Evolutionary conservation across 2,329 filamentous ascomycete genomes (phyloP).

Genomic region (Pseudofabraea citricarpa): DNA sequence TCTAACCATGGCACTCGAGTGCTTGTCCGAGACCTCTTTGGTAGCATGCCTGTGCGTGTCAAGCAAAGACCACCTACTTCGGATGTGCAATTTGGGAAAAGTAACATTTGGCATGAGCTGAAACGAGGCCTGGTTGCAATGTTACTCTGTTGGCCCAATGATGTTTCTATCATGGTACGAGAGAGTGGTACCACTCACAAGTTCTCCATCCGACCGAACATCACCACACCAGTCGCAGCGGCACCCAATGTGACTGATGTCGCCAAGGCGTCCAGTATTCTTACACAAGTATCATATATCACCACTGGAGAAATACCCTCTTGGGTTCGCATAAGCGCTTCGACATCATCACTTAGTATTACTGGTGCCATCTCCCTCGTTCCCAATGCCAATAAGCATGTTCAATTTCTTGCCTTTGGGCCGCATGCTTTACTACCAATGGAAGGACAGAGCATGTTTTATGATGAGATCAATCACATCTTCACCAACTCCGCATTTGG

Average conservation of each 20-base stretch:
- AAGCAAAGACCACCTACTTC: slow-evolving; percentile 64
- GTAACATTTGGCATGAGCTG: slow-evolving; percentile 54
- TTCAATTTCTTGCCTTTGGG: slow-evolving; percentile 80
- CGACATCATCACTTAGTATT: slow-evolving; percentile 55
- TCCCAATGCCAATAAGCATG: slow-evolving; percentile 65
- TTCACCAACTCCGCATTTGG: slow-evolving; percentile 79
- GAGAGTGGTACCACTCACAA: slow-evolving; percentile 34
- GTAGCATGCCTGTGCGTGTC: slow-evolving; percentile 83
- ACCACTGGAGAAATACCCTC: slow-evolving; percentile 43
- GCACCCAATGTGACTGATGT: slow-evolving; percentile 6
- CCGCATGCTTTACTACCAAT: slow-evolving; percentile 58
- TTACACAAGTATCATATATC: slow-evolving; percentile 63
- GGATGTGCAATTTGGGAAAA: slow-evolving; percentile 41
- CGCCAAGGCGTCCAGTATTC: slow-evolving; percentile 40
- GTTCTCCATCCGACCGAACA: slow-evolving; percentile 18
- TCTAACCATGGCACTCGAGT: slow-evolving; percentile 70
- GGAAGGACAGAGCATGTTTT: slow-evolving; percentile 59
- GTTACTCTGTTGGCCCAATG: slow-evolving; percentile 62
- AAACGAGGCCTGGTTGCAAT: slow-evolving; percentile 49
- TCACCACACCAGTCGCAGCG: not conserved
- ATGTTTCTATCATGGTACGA: slow-evolving; percentile 52
- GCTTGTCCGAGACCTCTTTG: slow-evolving; percentile 76
- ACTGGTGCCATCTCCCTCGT: slow-evolving; percentile 66
- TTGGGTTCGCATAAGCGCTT: slow-evolving; percentile 71
- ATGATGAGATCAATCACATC: slow-evolving; percentile 71